A percentile compares a stretch with the other conserved stretches of the same genome.
Conservation (phyloP, 2,329 filamentous ascomycete genomes). For the Neodidymelliopsis sp. region DNA sequence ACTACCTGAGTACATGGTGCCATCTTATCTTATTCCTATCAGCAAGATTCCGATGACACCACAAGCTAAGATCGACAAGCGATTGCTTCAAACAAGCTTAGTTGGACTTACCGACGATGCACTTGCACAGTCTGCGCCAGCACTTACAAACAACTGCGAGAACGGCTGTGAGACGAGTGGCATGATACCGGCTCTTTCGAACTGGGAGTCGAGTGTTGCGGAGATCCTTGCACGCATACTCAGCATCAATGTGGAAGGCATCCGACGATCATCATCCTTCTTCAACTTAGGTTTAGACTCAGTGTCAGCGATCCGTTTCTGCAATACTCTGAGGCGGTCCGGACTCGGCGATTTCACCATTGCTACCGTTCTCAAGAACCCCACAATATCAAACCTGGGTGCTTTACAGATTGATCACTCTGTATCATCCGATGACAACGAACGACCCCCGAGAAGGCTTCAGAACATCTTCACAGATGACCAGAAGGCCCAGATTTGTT, state of each 20-base stretch:
- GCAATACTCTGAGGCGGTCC: constrained; percentile 61
- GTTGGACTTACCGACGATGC: constrained; percentile 53
- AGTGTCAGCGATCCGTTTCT: constrained; percentile 77
- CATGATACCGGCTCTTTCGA: neutral
- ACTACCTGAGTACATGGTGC: constrained; percentile 81
- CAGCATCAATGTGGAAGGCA: constrained; percentile 52
- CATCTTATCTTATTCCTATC: constrained; percentile 75
- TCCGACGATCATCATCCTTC: constrained; percentile 74
- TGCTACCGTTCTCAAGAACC: constrained; percentile 72
- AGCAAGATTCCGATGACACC: constrained; percentile 72
- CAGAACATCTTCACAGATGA: constrained; percentile 23
- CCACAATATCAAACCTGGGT: constrained; percentile 68
- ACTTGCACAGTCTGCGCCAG: constrained; percentile 53
- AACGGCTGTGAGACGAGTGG: constrained; percentile 16
- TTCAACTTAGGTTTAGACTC: constrained; percentile 84
- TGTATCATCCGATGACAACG: constrained; percentile 35
- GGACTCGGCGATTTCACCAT: constrained; percentile 65
- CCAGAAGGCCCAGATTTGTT: constrained; percentile 25
- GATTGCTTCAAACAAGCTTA: constrained; percentile 60
- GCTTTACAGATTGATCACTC: neutral
- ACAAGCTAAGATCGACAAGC: constrained; percentile 77
- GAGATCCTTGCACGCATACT: constrained; percentile 62
- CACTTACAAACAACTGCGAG: constrained; percentile 40
- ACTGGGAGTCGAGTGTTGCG: constrained; percentile 64
- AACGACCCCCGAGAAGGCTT: neutral